Conservation (phyloP, 441 rosid genomes). For the Arabidopsis lyrata region DNA sequence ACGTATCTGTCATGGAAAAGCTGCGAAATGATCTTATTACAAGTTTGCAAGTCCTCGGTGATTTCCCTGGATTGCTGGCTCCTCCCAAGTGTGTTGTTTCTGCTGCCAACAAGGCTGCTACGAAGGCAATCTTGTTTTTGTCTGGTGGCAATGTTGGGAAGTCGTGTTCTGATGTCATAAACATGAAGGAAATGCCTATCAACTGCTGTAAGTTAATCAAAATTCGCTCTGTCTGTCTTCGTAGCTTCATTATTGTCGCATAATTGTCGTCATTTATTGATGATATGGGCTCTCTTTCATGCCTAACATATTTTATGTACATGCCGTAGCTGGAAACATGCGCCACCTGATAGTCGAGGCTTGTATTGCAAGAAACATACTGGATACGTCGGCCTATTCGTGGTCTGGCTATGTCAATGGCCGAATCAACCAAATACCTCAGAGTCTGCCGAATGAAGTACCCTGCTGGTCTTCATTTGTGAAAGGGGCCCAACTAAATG, state of each 20-base stretch:
- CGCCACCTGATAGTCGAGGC: constrained; percentile 89
- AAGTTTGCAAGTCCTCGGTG: constrained; percentile 73
- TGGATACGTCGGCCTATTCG: constrained; percentile 74
- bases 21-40: constrained; percentile 65
- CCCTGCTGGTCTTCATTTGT: constrained; percentile 75
- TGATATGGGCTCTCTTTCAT: constrained; percentile 5
- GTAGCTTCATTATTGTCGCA: neutral
- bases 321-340: constrained; percentile 77
- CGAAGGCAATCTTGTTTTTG: constrained; percentile 70
- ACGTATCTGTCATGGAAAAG: constrained; percentile 45
- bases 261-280: constrained; percentile 23
- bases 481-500: constrained; percentile 66
- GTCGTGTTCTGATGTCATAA: constrained; percentile 65
- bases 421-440: constrained; percentile 63
- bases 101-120: constrained; percentile 77
- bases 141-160: constrained; percentile 65
- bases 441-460: constrained; percentile 55
- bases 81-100: constrained; percentile 75
- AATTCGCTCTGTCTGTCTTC: constrained; percentile 15
- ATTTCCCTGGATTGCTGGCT: constrained; percentile 72
- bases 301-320: constrained; percentile 38
- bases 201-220: constrained; percentile 62
- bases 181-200: constrained; percentile 70
- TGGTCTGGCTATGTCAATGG: constrained; percentile 85
- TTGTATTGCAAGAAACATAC: constrained; percentile 72